Evolutionary conservation across 108 stramenopile genomes (phyloP).

Genomic region (Epipyxis sp.): DNA sequence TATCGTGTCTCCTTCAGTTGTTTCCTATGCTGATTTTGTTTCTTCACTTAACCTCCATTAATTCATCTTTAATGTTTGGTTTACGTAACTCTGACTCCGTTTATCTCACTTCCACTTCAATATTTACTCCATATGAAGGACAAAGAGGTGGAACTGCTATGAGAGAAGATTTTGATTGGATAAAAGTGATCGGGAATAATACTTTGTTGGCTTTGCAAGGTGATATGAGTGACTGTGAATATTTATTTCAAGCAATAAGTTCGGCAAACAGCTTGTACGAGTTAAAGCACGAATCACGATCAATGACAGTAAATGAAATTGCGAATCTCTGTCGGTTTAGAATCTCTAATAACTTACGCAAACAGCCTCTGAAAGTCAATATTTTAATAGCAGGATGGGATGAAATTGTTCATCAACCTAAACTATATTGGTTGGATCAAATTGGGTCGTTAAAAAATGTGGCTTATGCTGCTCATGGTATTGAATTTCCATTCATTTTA

Average conservation of each 20-base stretch:
- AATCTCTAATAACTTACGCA: background rate
- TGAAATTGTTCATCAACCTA: background rate
- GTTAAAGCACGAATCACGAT: background rate
- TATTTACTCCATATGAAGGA: too few relatives aligned
- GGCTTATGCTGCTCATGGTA: background rate
- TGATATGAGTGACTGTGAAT: constrained; percentile 1
- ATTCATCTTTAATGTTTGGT: too few relatives aligned
- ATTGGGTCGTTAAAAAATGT: background rate
- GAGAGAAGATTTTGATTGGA: background rate
- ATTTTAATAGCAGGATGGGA: background rate
- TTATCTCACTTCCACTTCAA: too few relatives aligned
- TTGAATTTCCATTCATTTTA: background rate
- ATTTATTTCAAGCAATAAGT: background rate
- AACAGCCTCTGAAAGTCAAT: background rate
- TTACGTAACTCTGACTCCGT: too few relatives aligned
- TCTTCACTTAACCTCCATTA: too few relatives aligned
- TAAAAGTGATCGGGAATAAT: background rate
- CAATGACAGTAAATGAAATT: background rate
- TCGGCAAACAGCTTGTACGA: background rate
- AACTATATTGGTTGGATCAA: background rate
- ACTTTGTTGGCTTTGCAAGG: background rate
- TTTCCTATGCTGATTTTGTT: too few relatives aligned
- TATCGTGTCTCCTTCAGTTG: too few relatives aligned
- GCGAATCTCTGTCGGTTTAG: background rate
- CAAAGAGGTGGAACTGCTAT: background rate